Base-by-base conservation (phyloP, 139 green algal genomes). In the Picochlorum sp. region DNA sequence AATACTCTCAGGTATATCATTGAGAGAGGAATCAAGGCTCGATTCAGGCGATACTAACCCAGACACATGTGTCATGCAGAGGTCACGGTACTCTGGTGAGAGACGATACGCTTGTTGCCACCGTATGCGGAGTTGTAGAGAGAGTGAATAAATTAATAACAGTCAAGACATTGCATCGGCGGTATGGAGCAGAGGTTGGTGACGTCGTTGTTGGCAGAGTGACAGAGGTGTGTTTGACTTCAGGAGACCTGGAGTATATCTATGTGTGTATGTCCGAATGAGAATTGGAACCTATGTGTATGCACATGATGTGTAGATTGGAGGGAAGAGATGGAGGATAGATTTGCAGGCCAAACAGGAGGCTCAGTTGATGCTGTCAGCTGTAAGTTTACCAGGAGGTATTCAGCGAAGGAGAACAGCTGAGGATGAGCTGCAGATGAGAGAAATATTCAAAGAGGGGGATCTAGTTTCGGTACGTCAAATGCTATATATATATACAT, bases 361-460 rank as follows among this genome's bases (percentile, higher is more conserved):
- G 21, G 86, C 86, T 0, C 34, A 67, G 44, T 85, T 96, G 60
- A 72, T 86, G 57, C 71, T 96, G n/a, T 86, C 82, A n/a, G 83
- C 89, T 4, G 88, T 95, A 45, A 83, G 91, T 63, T 56, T 95
- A 31, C 90, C 89, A 8, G 89, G 89, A 10, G 88, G 86, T 9
- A 72, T 87, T 24, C 73, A 89, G 77, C 69, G 90, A 13, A 73
- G 90, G 10, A 73, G 87, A 3, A 96, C 87, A 41, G 81, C 80
- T 14, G 90, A 95, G 63, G 90, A 96, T 69, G 90, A 95, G 74
- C 82, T 92, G 9, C 85, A 86, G 65, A 96, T 96, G 90, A 78
- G 90, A 14, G 24, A 23, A 2, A 68, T 95, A 20, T 94, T 91
- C 59, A 26, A 68, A 21, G 90, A 96, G 69, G 83, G 78, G 2